phyloP scores from a whole-genome alignment of 768 basidiomycete genomes.

The Leucocoprinus leucothites region DNA sequence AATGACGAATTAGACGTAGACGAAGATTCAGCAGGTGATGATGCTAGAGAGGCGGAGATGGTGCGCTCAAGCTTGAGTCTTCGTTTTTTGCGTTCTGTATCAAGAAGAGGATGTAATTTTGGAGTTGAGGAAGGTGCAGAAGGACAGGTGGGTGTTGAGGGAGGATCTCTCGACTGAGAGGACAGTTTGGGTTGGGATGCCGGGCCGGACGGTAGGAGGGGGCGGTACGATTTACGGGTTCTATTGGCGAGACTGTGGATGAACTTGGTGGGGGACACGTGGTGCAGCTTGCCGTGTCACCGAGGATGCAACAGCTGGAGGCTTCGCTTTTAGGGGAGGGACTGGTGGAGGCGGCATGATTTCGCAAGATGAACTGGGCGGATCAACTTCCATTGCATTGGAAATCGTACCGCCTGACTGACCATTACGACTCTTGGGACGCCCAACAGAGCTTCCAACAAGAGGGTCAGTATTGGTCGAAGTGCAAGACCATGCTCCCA shows the following conservation, averaged over 20 bases:
- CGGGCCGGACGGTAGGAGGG: neutral
- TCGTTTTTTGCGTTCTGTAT: constrained; percentile 7
- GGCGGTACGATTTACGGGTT: neutral
- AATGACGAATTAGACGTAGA: constrained; percentile 7
- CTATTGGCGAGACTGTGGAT: constrained; percentile 10
- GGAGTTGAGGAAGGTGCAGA: constrained; percentile 10
- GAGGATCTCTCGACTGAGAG: neutral
- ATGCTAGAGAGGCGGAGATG: constrained; percentile 4
- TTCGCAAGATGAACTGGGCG: constrained; percentile 3
- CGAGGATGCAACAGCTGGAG: no score
- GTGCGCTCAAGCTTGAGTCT: constrained; percentile 11
- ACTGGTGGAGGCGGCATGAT: constrained; percentile 18
- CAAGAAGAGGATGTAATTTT: constrained; percentile 10
- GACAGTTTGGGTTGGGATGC: neutral
- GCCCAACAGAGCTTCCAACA: neutral
- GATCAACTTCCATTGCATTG: constrained; percentile 6
- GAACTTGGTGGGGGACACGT: constrained; percentile 12
- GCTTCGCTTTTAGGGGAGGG: constrained; percentile 11
- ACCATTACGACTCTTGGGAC: neutral
- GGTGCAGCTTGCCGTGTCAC: no score
- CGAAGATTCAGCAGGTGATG: constrained; percentile 1
- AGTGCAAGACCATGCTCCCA: neutral
- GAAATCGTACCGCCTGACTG: neutral
- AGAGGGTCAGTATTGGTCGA: neutral
- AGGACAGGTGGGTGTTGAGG: constrained; percentile 14